Evolutionary conservation across 176 grass and related monocot genomes (phyloP), one percentile per base, ranked within the genome.

Genomic region (Pontederia paniculata): DNA sequence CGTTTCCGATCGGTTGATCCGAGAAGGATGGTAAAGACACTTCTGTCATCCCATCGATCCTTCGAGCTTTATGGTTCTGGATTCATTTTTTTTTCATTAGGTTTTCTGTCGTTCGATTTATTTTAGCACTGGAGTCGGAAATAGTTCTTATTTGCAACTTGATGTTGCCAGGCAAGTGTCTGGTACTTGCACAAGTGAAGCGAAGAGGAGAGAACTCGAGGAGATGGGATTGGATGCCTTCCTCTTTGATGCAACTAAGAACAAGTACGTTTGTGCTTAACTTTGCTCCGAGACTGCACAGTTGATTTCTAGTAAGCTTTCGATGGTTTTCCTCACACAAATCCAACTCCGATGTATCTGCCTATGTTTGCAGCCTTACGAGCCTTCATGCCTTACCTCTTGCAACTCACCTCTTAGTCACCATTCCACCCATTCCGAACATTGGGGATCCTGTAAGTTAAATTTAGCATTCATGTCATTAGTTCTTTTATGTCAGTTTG

Each of bases 401-500:
- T 48, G 84, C 84, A 67, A 80, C 75, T 48, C 89, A 89, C 50
- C 60, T 95, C 25, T 81, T 95, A 23, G 58, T 89, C 18, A 85
- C 84, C 21, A 77, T 95, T 44, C 89, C 89, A 52, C 84, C 89
- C 50, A 44, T 84, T 46, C 21, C 60, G 48, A 59, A 64, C 65
- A 58, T 87, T 22, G 88, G 88, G 75, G 89, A 86, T 78, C 82
- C 85, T 86, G 79, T 96, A 77, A 43, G 81, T 71, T 12, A 52
- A 16, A 25, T 57, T 7, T 42, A 22, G 12, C 5, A 54, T 50
- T 31, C 21, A 68, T 10, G 9, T 41, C 75, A 9, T 55, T 52
- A 53, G 14, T 13, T 21, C 54, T n/a, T 50, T 12, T 25, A 62
- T 55, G 0, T 10, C 31, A 46, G 17, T 44, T 44, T 52, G 53